Percentiles rank a stretch among this genome's conserved stretches.
These are phyloP conservation scores for Pseudogymnoascus pannorum DNA, from an alignment of 2,329 filamentous ascomycete genomes.

Conservation along the genomic window DNA sequence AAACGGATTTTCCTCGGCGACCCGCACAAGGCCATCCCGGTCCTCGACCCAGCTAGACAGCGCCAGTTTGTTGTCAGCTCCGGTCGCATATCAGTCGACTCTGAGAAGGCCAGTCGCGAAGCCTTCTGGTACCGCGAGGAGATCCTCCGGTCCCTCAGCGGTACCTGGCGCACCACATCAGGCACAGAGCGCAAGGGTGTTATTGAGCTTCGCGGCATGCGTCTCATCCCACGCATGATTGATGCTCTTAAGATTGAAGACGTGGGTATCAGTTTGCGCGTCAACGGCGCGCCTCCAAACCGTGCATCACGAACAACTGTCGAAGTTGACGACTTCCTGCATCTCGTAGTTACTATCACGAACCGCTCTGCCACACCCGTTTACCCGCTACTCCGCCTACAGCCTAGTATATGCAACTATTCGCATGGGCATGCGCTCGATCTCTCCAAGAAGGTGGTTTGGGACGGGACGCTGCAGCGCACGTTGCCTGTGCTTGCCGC, in stretches of 20 bases:
- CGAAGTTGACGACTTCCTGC: slow-evolving; percentile 56
- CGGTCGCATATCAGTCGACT: slow-evolving; percentile 69
- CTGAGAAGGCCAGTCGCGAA: slow-evolving; percentile 70
- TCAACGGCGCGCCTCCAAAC: slow-evolving; percentile 28
- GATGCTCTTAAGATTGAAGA: slow-evolving; percentile 78
- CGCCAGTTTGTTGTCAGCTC: slow-evolving; percentile 89
- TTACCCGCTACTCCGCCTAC: slow-evolving; percentile 64
- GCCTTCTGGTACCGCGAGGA: slow-evolving; percentile 88
- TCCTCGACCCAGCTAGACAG: slow-evolving; percentile 71
- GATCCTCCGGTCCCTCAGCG: slow-evolving; percentile 63
- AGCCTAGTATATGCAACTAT: slow-evolving; percentile 69
- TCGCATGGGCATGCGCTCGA: slow-evolving; percentile 61
- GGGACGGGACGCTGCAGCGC: slow-evolving; percentile 79
- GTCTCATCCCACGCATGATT: slow-evolving; percentile 70
- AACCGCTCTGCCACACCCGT: slow-evolving; percentile 67
- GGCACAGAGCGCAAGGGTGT: slow-evolving; percentile 50
- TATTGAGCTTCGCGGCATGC: slow-evolving; percentile 70
- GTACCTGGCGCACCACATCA: slow-evolving; percentile 58
- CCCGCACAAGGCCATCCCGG: slow-evolving; percentile 69
- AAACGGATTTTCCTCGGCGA: slow-evolving; percentile 70
- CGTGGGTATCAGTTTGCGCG: slow-evolving; percentile 57
- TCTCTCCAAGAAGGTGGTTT: slow-evolving; percentile 71
- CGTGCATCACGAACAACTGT: slow-evolving; percentile 25
- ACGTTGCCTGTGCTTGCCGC: slow-evolving; percentile 56
- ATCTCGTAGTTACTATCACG: slow-evolving; percentile 60